These are phyloP conservation scores for Sarcodon sp. DNA, from an alignment of 768 basidiomycete genomes.

Conservation along the genomic window DNA sequence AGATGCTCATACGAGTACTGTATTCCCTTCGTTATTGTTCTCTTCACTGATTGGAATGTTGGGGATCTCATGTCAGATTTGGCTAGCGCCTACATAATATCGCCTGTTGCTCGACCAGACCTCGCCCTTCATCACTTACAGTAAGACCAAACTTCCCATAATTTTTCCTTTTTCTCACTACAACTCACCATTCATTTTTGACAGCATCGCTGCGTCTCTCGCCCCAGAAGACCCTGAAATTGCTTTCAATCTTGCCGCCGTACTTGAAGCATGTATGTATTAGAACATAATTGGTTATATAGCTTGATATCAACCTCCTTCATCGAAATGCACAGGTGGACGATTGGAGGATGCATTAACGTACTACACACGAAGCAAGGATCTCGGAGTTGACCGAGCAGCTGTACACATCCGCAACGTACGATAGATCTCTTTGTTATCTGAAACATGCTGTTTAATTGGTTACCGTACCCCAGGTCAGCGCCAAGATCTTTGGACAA, in stretches of 20 bases:
- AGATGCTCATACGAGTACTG: slow-evolving; percentile 79
- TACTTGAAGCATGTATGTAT: slow-evolving; percentile 72
- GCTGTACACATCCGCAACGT: slow-evolving; percentile 78
- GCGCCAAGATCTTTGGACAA: slow-evolving; percentile 67
- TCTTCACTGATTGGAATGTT: slow-evolving; percentile 1
- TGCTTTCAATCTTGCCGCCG: slow-evolving; percentile 83
- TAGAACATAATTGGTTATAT: neutral
- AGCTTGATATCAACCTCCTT: neutral
- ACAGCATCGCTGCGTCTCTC: slow-evolving; percentile 70
- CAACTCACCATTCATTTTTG: slow-evolving; percentile 14
- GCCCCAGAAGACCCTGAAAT: slow-evolving; percentile 86
- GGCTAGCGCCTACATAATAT: slow-evolving; percentile 83
- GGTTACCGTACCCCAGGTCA: slow-evolving; percentile 35
- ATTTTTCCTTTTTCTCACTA: slow-evolving; percentile 14
- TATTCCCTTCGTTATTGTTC: slow-evolving; percentile 2
- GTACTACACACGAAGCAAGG: slow-evolving; percentile 71
- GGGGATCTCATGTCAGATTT: slow-evolving; percentile 39
- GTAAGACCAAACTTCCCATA: slow-evolving; percentile 27
- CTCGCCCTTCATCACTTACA: slow-evolving; percentile 76
- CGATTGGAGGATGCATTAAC: slow-evolving; percentile 69
- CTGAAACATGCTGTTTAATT: slow-evolving; percentile 5
- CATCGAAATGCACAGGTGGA: slow-evolving; percentile 35
- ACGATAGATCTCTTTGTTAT: slow-evolving; percentile 10
- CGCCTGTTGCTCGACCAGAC: slow-evolving; percentile 68
- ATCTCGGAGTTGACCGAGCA: slow-evolving; percentile 71